Percentiles rank a stretch among this genome's conserved stretches.
phyloP scores from a whole-genome alignment of 2,329 filamentous ascomycete species.

The Fusarium anguioides region DNA sequence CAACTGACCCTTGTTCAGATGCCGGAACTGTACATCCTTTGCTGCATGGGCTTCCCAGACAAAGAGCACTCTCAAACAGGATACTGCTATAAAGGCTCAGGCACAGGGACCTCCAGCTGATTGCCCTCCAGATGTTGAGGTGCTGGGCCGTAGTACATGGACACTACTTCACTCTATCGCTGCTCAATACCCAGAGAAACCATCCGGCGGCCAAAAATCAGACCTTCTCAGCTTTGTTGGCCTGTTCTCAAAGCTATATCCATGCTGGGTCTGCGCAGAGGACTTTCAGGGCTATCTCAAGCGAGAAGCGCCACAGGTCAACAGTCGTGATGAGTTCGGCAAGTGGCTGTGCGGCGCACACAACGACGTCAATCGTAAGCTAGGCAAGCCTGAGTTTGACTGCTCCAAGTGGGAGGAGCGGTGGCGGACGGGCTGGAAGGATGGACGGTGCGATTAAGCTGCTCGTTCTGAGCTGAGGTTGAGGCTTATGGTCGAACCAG shows the following conservation, averaged over 20 bases:
- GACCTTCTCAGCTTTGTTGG: conserved; percentile 83
- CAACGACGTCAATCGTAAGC: conserved; percentile 87
- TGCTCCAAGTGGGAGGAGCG: conserved; percentile 91
- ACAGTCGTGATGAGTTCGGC: conserved; percentile 76
- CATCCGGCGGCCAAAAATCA: conserved; percentile 74
- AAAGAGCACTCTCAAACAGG: conserved; percentile 54
- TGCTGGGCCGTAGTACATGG: conserved; percentile 89
- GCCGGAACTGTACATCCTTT: conserved; percentile 50
- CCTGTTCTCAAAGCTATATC: conserved; percentile 88
- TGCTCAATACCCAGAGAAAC: conserved; percentile 81
- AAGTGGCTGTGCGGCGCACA: conserved; percentile 87
- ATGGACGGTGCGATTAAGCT: conserved; percentile 68
- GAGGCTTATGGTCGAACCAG: conserved; percentile 22
- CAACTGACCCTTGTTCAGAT: conserved; percentile 43
- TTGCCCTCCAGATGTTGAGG: conserved; percentile 91
- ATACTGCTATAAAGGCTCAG: conserved; percentile 42
- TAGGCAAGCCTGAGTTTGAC: conserved; percentile 93
- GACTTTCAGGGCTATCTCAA: conserved; percentile 88
- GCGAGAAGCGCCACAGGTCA: conserved; percentile 72
- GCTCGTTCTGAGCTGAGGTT: conserved; percentile 30
- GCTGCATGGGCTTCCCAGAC: conserved; percentile 64
- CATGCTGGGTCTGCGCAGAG: conserved; percentile 94
- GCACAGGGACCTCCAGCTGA: conserved; percentile 64
- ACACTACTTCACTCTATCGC: conserved; percentile 93
- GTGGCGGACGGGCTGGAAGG: conserved; percentile 91